A percentile compares a stretch with the other conserved stretches of the same genome.
Evolutionary conservation across 495 filamentous ascomycete species (phyloP).

Genomic region (Emericellopsis terricola): DNA sequence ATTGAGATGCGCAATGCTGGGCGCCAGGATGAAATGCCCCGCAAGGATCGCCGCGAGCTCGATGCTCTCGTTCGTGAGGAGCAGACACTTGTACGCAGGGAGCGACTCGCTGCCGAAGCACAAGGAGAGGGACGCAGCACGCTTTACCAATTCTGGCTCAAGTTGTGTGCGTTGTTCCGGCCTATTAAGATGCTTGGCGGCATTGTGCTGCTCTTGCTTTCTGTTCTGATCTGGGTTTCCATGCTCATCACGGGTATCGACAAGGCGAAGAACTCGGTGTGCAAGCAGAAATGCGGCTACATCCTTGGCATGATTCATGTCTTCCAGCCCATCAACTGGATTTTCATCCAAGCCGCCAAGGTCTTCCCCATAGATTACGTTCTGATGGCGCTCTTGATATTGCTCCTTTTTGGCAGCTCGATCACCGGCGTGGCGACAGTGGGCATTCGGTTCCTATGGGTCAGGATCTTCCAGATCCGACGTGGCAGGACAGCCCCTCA

Average conservation of each 20-base stretch:
- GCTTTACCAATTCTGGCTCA: conserved; percentile 55
- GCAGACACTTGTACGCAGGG: conserved; percentile 73
- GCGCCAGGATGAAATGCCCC: conserved; percentile 49
- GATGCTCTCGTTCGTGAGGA: conserved; percentile 80
- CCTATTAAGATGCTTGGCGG: conserved; percentile 80
- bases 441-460: conserved; percentile 91
- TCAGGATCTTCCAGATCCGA: conserved; percentile 76
- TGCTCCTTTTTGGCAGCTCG: conserved; percentile 73
- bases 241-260: conserved; percentile 95
- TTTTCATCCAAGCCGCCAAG: conserved; percentile 64
- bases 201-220: conserved; percentile 49
- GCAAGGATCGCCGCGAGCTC: conserved; percentile 75
- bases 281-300: conserved; percentile 82
- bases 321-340: conserved; percentile 88
- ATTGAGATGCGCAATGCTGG: conserved; percentile 74
- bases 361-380: conserved; percentile 87
- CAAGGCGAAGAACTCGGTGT: conserved; percentile 87
- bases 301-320: conserved; percentile 81
- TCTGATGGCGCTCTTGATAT: conserved; percentile 62
- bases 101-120: conserved; percentile 69
- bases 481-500: conserved; percentile 81
- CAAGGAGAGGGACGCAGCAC: conserved; percentile 52
- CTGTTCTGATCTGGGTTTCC: conserved; percentile 62
- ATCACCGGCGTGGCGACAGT: conserved; percentile 70
- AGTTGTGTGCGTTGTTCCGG: conserved; percentile 54